These are phyloP conservation scores for Elongisporangium anandrum DNA, from an alignment of 352 stramenopile genomes.

Conservation along the genomic window DNA sequence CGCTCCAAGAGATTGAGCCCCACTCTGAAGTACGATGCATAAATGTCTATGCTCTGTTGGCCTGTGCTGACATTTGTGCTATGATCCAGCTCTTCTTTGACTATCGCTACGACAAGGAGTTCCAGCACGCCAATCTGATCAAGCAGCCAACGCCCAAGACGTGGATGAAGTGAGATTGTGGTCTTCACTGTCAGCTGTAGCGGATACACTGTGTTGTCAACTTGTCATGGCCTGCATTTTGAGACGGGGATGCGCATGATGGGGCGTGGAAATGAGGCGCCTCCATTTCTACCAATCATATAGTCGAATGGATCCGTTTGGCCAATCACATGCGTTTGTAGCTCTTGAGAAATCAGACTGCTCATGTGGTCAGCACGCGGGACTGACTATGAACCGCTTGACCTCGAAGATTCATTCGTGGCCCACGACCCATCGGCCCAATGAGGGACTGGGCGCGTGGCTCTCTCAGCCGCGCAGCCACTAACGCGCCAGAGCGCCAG, in stretches of 20 bases:
- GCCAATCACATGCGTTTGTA: not conserved
- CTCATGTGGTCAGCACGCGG: not conserved
- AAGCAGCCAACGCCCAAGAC: conserved; percentile 56
- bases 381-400: not conserved
- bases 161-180: conserved; percentile 46
- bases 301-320: not conserved
- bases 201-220: no score
- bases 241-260: not conserved
- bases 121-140: conserved; percentile 52
- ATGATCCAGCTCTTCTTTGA: conserved; percentile 78
- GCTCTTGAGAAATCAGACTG: no score
- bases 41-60: no score
- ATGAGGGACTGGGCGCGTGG: no score
- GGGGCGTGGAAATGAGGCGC: not conserved
- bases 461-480: no score
- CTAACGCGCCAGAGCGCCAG: no score
- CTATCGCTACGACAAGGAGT: conserved; percentile 76
- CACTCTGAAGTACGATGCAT: conserved; percentile 66
- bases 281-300: not conserved
- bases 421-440: no score
- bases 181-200: no score
- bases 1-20: conserved; percentile 80
- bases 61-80: no score
- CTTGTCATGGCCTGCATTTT: not conserved
- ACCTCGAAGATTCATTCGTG: not conserved